These are phyloP conservation scores for Ophiostoma himal-ulmi DNA, from an alignment of 2,329 filamentous ascomycete genomes.

Conservation along the genomic window DNA sequence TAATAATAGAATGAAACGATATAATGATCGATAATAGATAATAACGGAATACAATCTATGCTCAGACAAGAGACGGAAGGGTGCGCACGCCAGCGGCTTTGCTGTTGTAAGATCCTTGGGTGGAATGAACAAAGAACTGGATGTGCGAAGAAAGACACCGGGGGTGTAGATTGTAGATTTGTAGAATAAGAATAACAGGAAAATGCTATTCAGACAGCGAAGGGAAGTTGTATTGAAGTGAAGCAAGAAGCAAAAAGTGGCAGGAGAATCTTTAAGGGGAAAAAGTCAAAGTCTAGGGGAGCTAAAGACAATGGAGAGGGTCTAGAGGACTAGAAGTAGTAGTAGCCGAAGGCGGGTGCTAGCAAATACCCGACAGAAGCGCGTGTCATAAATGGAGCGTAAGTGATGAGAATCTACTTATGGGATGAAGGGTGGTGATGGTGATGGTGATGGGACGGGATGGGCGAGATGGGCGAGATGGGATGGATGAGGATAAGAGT, in stretches of 20 bases:
- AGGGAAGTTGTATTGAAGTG: neutral
- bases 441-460: neutral
- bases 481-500: neutral
- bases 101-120: neutral
- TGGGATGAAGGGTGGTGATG: neutral
- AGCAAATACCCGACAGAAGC: slow-evolving; percentile 5
- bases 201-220: neutral
- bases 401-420: neutral
- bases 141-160: neutral
- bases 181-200: neutral
- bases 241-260: neutral
- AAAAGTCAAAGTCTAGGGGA: neutral
- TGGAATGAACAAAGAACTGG: neutral
- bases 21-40: neutral
- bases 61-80: neutral
- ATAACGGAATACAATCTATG: neutral
- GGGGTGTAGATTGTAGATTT: neutral
- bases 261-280: neutral
- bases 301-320: neutral
- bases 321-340: neutral
- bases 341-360: neutral
- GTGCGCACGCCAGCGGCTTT: slow-evolving; percentile 2
- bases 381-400: neutral
- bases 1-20: neutral
- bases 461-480: neutral